Base-by-base conservation (phyloP, 495 filamentous ascomycete species). In the Neurospora hispaniola region DNA sequence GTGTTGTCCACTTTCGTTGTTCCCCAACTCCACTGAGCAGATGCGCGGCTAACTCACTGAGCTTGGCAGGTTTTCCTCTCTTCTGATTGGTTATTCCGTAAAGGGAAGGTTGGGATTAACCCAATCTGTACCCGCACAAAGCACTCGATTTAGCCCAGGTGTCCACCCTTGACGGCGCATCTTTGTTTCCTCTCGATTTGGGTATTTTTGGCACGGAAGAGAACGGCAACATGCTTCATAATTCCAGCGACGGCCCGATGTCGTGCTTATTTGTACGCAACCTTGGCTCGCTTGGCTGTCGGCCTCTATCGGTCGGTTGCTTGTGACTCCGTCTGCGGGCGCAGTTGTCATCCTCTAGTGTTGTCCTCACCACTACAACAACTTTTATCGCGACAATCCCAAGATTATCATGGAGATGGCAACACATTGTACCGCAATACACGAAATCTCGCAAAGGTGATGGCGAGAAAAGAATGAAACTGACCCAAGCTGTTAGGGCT, bases 41-140 rank as follows among this genome's bases (percentile, higher is more conserved):
- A 35, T 77, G 76, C 78, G 79, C 78, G 79, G 76, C 79, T 78
- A 80, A 72, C 69, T 71, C 72, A 77, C 76, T 73, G 73, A 73
- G 71, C 74, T 75, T 76, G 76, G 74, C 69, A 38, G 2, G 18
- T 62, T 71, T 74, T 68, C 11, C 2, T 0, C 31, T 10, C 10
- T 4, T 70, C 41, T 72, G 39, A 75, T 31, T 74, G 73, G 35
- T 5, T 38, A 5, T 5, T 38, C 35, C 35, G 72, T 6, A 62
- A 62, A 31, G 27, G 46, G 46, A 54, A 54, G 12, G 9, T 20
- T 31, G 23, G 23, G 54, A 66, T 9, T 66, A 66, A 27, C 54
- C 12, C 54, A 16, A 18, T 35, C 12, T 62, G 14, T 14, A 66
- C 27, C 23, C 54, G 27, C 54, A 18, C 31, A 35, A 62, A 18